Evolutionary conservation across 257 asterid genomes (phyloP).

Genomic region (Salvia rosmarinus): DNA sequence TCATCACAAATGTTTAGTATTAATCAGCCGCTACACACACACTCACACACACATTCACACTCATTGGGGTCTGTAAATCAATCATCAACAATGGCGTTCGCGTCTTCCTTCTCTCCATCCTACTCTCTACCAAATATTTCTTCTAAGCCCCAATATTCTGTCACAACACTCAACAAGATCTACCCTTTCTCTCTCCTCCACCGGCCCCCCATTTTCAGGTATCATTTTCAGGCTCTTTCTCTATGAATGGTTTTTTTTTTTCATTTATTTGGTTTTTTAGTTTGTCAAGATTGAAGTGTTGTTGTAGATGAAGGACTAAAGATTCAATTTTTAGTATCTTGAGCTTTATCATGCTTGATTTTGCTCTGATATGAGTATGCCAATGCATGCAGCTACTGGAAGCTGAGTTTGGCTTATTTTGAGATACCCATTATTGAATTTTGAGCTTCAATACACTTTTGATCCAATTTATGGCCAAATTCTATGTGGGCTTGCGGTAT

Average conservation of each 20-base stretch:
- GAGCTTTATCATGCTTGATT: neutral
- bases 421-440: neutral
- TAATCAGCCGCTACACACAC: slow-evolving; percentile 35
- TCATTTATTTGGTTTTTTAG: slow-evolving; percentile 5
- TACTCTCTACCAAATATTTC: slow-evolving; percentile 37
- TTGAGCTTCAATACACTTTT: neutral
- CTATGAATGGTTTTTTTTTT: neutral
- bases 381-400: slow-evolving; percentile 30
- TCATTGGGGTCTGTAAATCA: neutral
- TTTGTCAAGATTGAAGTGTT: neutral
- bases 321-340: slow-evolving; percentile 16
- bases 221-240: neutral
- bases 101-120: slow-evolving; percentile 48
- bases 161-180: slow-evolving; percentile 46
- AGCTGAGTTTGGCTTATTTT: neutral
- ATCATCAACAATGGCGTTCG: slow-evolving; percentile 51
- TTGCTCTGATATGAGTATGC: slow-evolving; percentile 16
- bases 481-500: slow-evolving; percentile 1
- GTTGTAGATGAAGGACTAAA: neutral
- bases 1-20: neutral
- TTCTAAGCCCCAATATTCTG: slow-evolving; percentile 35
- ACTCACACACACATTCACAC: slow-evolving; percentile 18
- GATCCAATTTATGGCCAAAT: slow-evolving; percentile 1
- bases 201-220: slow-evolving; percentile 55
- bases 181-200: slow-evolving; percentile 45